Percentiles rank a stretch among this genome's conserved stretches.
These are phyloP conservation scores for Conoideocrella luteorostrata DNA, from an alignment of 2,329 filamentous ascomycete genomes.

Conservation along the genomic window DNA sequence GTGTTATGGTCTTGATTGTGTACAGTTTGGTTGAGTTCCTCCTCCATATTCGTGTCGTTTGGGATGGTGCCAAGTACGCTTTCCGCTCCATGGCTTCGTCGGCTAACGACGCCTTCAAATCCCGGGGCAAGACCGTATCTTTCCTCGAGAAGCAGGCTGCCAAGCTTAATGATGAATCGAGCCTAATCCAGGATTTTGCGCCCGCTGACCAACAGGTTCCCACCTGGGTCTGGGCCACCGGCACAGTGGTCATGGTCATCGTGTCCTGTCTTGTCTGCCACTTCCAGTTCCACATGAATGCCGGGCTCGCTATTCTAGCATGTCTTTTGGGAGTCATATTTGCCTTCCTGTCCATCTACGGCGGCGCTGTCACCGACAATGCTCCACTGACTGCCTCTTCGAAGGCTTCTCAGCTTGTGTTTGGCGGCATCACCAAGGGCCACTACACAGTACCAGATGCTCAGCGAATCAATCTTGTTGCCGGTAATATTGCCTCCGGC, in stretches of 20 bases:
- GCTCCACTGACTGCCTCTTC: constrained; percentile 60
- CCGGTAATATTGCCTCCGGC: constrained; percentile 50
- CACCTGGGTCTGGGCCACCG: constrained; percentile 45
- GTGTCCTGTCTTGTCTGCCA: constrained; percentile 45
- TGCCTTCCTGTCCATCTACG: constrained; percentile 45
- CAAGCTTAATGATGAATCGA: constrained; percentile 23
- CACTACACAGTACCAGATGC: constrained; percentile 43
- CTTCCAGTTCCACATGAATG: constrained; percentile 49
- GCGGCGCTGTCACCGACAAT: constrained; percentile 49
- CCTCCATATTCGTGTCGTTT: constrained; percentile 31
- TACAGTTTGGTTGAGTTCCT: constrained; percentile 35
- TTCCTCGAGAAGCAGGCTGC: constrained; percentile 31
- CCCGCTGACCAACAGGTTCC: constrained; percentile 40
- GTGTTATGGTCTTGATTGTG: constrained; percentile 37
- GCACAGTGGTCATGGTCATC: constrained; percentile 40
- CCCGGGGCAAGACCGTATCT: constrained; percentile 22
- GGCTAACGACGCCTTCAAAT: constrained; percentile 24
- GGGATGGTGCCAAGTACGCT: constrained; percentile 27
- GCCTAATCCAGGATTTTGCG: constrained; percentile 33
- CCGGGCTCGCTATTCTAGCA: constrained; percentile 49
- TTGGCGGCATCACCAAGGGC: constrained; percentile 56
- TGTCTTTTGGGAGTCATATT: constrained; percentile 52
- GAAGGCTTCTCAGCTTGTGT: constrained; percentile 63
- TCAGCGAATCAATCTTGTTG: constrained; percentile 60
- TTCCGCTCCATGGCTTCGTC: constrained; percentile 22